Conservation (phyloP, 768 basidiomycete genomes). For the Russula virescens region DNA sequence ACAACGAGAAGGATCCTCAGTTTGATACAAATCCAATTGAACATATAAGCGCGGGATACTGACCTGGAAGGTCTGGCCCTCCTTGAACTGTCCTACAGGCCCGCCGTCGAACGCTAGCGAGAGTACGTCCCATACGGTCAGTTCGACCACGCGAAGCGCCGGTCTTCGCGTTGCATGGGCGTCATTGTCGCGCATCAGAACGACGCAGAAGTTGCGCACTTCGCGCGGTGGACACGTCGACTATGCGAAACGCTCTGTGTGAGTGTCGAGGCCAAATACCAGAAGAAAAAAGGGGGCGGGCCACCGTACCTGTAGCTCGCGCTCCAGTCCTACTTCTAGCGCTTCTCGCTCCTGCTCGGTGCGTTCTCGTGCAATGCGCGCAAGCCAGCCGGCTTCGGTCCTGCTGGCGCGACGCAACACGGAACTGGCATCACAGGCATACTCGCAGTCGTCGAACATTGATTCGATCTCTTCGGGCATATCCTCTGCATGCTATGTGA, state of each 20-base stretch:
- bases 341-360: conserved; percentile 45
- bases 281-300: background rate
- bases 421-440: conserved; percentile 11
- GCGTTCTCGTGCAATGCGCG: conserved; percentile 45
- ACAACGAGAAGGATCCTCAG: background rate
- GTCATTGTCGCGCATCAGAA: conserved; percentile 18
- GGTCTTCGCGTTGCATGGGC: conserved; percentile 12
- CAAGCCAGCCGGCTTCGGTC: conserved; percentile 58
- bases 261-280: background rate
- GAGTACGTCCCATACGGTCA: conserved; percentile 24
- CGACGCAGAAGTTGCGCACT: conserved; percentile 21
- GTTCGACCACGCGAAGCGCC: conserved; percentile 16
- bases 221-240: conserved; percentile 22
- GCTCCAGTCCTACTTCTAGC: conserved; percentile 56
- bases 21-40: background rate
- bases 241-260: conserved; percentile 1
- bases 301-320: conserved; percentile 59
- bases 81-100: conserved; percentile 9
- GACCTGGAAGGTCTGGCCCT: conserved; percentile 23
- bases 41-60: background rate
- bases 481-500: conserved; percentile 1
- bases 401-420: conserved; percentile 16
- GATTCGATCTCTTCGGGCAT: conserved; percentile 34
- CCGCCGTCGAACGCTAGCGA: conserved; percentile 17
- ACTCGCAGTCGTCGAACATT: conserved; percentile 18